Evolutionary conservation across 2,329 filamentous ascomycete species (phyloP), one percentile per base, ranked within the genome.

Genomic region (Nemania sp.): DNA sequence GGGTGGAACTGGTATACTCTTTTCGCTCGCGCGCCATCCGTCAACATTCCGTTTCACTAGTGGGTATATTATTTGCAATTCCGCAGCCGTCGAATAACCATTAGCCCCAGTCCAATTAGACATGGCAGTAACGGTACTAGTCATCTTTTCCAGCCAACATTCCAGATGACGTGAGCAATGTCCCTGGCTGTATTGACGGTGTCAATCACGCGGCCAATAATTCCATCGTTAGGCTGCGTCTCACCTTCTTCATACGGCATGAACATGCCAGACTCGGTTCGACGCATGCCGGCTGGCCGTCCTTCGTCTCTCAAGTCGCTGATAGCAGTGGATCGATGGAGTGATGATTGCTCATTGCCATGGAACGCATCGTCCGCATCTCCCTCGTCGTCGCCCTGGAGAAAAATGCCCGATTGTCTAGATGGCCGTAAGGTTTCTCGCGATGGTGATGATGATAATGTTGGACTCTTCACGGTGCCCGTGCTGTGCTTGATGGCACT

Each of bases 241-340:
- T 91, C 89, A 56, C 84, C 84, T 63, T 91, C 88, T 63, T 91
- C 89, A 63, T 86, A 88, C 6, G 91, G 90, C 88, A 95, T 92
- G 65, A 96, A 88, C 90, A 96, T 95, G 62, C 91, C 91, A 33
- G 90, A 94, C 45, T 85, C 79, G 17, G 90, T 95, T 62, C 91
- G 81, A 58, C 87, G 84, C 77, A 95, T 86, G 47, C 86, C 86
- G 15, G 72, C 75, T 37, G 79, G 75, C 54, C 82, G 79, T 17
- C 74, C 75, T n/a, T 68, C 70, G n/a, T 75, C 75, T n/a, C 67
- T 70, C n/a, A 82, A 70, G 56, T 75, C 79, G 65, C 70, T 70
- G 34, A 76, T 71, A 20, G 81, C 81, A n/a, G 73, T 65, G 17
- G 79, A 76, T 52, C 78, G 75, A 31, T 75, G 74, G n/a, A 80